These are phyloP conservation scores for Ophiostoma himal-ulmi DNA, from an alignment of 2,329 filamentous ascomycete genomes.

Conservation along the genomic window DNA sequence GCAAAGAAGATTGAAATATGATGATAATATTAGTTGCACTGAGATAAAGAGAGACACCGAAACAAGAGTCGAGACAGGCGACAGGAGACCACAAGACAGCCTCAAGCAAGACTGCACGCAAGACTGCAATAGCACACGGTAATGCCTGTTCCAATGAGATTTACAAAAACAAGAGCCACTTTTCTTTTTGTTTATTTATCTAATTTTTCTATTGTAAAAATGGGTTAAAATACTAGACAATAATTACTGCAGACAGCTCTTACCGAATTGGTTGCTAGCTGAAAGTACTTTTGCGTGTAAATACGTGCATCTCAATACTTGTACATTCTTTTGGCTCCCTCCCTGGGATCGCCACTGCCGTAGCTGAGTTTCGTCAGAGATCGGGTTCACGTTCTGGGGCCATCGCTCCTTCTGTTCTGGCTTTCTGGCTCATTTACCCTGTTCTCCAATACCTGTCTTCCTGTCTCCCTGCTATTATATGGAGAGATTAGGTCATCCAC, in stretches of 20 bases:
- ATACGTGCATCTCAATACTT: background rate
- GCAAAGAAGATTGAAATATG: background rate
- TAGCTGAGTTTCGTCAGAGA: background rate
- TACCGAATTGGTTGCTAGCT: background rate
- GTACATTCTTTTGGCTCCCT: background rate
- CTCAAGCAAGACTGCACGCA: too few species aligned
- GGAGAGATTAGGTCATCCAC: background rate
- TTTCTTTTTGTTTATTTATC: conserved; percentile 1
- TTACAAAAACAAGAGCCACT: background rate
- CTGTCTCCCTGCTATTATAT: background rate
- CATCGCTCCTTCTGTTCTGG: too few species aligned
- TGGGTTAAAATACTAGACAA: background rate
- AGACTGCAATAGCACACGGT: background rate
- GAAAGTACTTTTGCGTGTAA: background rate
- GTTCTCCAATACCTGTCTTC: too few species aligned
- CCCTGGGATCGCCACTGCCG: background rate
- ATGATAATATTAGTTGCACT: background rate
- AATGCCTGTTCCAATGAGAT: background rate
- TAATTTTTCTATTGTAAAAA: background rate
- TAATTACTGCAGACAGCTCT: background rate
- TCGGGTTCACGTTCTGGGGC: too few species aligned
- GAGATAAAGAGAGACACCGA: background rate
- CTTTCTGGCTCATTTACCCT: too few species aligned
- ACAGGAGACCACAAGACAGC: too few species aligned
- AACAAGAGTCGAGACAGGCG: too few species aligned